A percentile compares a stretch with the other conserved stretches of the same genome.
Conservation (phyloP, 306 rosid genomes). For the Hippophae rhamnoides region DNA sequence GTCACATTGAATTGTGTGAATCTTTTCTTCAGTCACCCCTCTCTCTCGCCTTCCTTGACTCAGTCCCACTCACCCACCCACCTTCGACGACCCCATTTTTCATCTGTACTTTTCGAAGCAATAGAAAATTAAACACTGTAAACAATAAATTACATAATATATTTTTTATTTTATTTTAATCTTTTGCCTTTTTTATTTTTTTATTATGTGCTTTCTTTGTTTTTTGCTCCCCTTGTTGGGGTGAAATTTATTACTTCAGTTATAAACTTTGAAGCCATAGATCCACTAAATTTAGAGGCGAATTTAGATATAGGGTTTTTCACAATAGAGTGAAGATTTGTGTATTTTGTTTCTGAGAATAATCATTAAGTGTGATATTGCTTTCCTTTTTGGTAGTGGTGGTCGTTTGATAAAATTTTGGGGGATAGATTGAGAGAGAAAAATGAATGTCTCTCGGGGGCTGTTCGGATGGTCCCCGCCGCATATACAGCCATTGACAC, state of each 20-base stretch:
- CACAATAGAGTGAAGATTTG: not conserved
- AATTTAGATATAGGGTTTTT: conserved; percentile 7
- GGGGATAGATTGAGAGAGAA: not conserved
- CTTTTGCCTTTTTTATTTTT: too few relatives aligned
- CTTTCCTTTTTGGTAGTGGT: too few relatives aligned
- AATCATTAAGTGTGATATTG: not conserved
- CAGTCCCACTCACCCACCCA: conserved; percentile 35
- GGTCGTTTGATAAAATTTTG: too few relatives aligned
- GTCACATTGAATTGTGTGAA: conserved; percentile 1
- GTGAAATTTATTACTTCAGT: conserved; percentile 1
- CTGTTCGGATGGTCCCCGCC: conserved; percentile 99
- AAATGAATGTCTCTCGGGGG: conserved; percentile 87
- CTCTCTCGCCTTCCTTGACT: conserved; percentile 50
- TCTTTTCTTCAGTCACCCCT: not conserved
- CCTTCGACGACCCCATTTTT: conserved; percentile 18
- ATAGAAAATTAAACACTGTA: not conserved
- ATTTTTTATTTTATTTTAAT: too few relatives aligned
- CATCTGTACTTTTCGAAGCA: not conserved
- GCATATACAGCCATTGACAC: conserved; percentile 88
- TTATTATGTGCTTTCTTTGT: not conserved
- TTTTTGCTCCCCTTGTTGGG: not conserved
- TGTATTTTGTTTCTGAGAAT: not conserved
- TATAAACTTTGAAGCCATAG: conserved; percentile 27
- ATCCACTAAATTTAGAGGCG: conserved; percentile 32
- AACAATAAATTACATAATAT: not conserved